phyloP scores from a whole-genome alignment of 352 stramenopile genomes.

The Peronospora belbahrii region DNA sequence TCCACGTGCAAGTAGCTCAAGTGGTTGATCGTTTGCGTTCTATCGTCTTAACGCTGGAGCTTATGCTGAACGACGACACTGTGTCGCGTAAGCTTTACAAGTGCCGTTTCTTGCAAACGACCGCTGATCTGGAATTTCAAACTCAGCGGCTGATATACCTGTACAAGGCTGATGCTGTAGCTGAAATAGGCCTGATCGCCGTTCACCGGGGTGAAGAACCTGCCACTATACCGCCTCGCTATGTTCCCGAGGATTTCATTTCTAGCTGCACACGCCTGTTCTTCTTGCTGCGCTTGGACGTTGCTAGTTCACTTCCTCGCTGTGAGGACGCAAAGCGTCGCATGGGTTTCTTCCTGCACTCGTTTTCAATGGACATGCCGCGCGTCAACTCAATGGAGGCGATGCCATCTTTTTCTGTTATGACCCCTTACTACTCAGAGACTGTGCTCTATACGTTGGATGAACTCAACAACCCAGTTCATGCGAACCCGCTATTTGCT shows the following conservation, averaged over 20 bases:
- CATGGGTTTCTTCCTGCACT: conserved; percentile 86
- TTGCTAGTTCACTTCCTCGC: conserved; percentile 61
- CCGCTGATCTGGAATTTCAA: conserved; percentile 53
- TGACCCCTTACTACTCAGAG: conserved; percentile 86
- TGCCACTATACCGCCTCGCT: conserved; percentile 30
- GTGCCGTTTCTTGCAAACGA: conserved; percentile 56
- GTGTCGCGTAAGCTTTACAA: conserved; percentile 43
- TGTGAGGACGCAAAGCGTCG: conserved; percentile 78
- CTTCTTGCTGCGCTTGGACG: conserved; percentile 67
- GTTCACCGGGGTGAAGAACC: conserved; percentile 29
- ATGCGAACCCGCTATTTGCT: conserved; percentile 75
- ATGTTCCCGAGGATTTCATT: conserved; percentile 56
- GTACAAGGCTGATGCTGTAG: conserved; percentile 55
- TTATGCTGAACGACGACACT: conserved; percentile 49
- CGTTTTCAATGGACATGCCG: conserved; percentile 78
- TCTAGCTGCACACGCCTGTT: conserved; percentile 73
- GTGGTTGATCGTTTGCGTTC: conserved; percentile 47
- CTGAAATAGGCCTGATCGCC: conserved; percentile 49
- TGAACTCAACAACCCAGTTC: conserved; percentile 78
- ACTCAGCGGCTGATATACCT: conserved; percentile 59
- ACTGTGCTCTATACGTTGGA: conserved; percentile 82
- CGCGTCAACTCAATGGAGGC: conserved; percentile 61
- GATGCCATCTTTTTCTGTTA: conserved; percentile 85
- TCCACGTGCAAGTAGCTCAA: conserved; percentile 60
- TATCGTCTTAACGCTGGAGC: conserved; percentile 38